A percentile compares a stretch with the other conserved stretches of the same genome.
These are phyloP conservation scores for Rhododendron williamsianum DNA, from an alignment of 148 eudicot genomes.

Conservation along the genomic window DNA sequence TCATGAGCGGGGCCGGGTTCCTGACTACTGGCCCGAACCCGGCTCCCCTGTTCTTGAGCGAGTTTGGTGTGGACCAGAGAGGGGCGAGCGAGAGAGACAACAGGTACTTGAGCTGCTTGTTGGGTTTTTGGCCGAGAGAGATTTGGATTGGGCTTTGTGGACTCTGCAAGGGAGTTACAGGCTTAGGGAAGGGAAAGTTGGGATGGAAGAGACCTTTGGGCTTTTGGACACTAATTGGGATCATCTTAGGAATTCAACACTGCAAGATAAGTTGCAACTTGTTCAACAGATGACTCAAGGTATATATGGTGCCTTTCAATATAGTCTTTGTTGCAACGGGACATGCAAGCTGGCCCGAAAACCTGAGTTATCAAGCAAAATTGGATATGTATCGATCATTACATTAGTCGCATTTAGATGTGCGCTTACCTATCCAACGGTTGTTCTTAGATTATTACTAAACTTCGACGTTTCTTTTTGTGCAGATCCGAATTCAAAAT, in stretches of 20 bases:
- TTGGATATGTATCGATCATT: no score
- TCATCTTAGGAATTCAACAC: slow-evolving; percentile 17
- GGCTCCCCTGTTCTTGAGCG: slow-evolving; percentile 10
- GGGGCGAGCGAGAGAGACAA: background rate
- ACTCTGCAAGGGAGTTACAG: slow-evolving; percentile 15
- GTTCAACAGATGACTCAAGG: slow-evolving; percentile 23
- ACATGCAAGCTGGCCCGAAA: no score
- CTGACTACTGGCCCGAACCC: background rate
- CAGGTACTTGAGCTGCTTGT: background rate
- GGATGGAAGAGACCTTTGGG: slow-evolving; percentile 4
- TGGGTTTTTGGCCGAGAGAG: slow-evolving; percentile 9
- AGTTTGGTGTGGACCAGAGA: slow-evolving; percentile 7
- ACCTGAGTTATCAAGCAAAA: no score
- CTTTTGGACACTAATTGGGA: slow-evolving; percentile 3
- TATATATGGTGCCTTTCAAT: background rate
- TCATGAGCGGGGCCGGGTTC: slow-evolving; percentile 17
- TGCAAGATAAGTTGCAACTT: slow-evolving; percentile 16
- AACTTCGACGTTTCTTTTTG: background rate
- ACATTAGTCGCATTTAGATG: no score
- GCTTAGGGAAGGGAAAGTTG: slow-evolving; percentile 9
- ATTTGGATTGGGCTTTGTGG: slow-evolving; percentile 14
- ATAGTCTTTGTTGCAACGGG: no score
- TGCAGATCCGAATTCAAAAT: slow-evolving; percentile 14
- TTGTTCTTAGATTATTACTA: no score
- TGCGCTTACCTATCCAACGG: no score